These are phyloP conservation scores for Pinus tabuliformis DNA, from an alignment of 75 land plant genomes.

Conservation along the genomic window DNA sequence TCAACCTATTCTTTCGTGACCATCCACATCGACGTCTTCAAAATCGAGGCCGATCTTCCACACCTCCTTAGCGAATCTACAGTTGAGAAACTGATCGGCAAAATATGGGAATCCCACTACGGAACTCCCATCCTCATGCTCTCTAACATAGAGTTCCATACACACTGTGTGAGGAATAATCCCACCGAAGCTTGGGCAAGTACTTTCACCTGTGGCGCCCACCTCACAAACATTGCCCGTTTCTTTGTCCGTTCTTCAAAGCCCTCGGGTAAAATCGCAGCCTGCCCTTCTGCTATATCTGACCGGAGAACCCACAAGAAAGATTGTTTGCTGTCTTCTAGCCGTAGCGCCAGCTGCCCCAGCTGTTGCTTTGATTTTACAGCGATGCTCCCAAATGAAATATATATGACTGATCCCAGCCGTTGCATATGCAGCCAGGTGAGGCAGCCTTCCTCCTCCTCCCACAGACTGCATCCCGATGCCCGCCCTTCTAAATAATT, in stretches of 20 bases:
- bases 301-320: too few species aligned
- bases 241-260: constrained; percentile 5
- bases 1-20: constrained; percentile 13
- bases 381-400: too few species aligned
- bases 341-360: too few species aligned
- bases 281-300: too few species aligned
- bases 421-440: too few species aligned
- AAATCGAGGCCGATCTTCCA: constrained; percentile 11
- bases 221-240: not conserved
- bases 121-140: constrained; percentile 8
- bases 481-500: not conserved
- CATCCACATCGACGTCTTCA: not conserved
- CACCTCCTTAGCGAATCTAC: constrained; percentile 13
- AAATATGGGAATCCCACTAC: constrained; percentile 3
- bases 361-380: too few species aligned
- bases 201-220: constrained; percentile 12
- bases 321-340: too few species aligned
- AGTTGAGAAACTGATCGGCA: constrained; percentile 11
- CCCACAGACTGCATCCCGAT: too few species aligned
- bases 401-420: too few species aligned
- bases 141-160: constrained; percentile 14
- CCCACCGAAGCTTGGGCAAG: constrained; percentile 13
- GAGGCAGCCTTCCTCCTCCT: too few species aligned
- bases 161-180: constrained; percentile 5
- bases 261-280: not conserved